Conservation (phyloP, 306 rosid species). For the Adenanthera pavonina region DNA sequence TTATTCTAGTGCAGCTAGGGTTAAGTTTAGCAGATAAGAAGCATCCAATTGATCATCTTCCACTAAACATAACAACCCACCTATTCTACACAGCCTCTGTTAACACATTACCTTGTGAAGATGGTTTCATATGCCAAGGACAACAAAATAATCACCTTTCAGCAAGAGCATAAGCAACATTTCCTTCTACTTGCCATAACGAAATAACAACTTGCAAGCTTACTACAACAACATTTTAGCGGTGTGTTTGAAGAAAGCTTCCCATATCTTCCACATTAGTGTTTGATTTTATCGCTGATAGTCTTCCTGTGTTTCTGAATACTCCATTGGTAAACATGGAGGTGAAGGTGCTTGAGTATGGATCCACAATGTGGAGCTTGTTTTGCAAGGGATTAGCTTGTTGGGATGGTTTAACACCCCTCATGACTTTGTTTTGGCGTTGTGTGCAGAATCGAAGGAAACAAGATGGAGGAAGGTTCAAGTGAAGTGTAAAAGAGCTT, state of each 20-base stretch:
- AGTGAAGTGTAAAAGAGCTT: too few species aligned
- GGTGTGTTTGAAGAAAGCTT: constrained; percentile 46
- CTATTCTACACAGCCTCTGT: constrained; percentile 48
- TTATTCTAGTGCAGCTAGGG: too few species aligned
- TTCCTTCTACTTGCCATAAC: too few species aligned
- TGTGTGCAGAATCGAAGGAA: too few species aligned
- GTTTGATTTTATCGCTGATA: constrained; percentile 52
- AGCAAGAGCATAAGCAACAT: not conserved
- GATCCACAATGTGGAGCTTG: too few species aligned
- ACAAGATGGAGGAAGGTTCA: too few species aligned
- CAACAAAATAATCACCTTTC: constrained; percentile 41
- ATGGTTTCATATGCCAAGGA: constrained; percentile 37
- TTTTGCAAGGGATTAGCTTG: too few species aligned
- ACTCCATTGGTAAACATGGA: too few species aligned
- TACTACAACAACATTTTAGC: constrained; percentile 22
- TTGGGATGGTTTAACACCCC: too few species aligned
- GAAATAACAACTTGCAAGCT: too few species aligned
- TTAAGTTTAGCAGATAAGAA: constrained; percentile 18
- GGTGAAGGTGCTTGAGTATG: too few species aligned
- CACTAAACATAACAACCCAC: constrained; percentile 34
- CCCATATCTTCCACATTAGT: constrained; percentile 44
- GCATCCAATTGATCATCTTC: constrained; percentile 48
- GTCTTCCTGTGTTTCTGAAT: not conserved
- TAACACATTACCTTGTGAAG: constrained; percentile 50
- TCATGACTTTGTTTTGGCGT: too few species aligned